Evolutionary conservation across 2,329 filamentous ascomycete species (phyloP).

Genomic region (Mycosphaerella sp.): DNA sequence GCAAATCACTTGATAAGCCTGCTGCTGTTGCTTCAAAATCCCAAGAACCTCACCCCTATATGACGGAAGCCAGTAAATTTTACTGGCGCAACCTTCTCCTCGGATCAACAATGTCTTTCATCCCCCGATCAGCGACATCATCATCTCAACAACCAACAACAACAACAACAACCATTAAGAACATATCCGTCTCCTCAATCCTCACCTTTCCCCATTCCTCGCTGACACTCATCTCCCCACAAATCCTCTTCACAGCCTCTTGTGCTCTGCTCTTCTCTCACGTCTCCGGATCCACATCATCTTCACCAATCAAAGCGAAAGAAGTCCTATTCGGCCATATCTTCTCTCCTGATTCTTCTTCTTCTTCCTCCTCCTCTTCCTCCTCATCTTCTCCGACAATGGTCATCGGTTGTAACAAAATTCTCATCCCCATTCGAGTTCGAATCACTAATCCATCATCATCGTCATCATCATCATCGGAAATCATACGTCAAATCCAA

Average conservation of each 20-base stretch:
- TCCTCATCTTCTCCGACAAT: neutral
- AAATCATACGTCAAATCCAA: neutral
- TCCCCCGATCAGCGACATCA: neutral
- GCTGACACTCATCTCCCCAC: no score
- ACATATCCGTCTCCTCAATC: neutral
- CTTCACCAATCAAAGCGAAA: neutral
- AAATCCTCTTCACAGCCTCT: no score
- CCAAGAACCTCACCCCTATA: neutral
- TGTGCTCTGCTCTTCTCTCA: neutral
- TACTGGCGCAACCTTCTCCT: constrained; percentile 10
- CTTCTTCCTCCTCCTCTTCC: neutral
- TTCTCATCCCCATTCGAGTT: neutral
- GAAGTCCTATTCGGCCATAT: constrained; percentile 8
- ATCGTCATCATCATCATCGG: neutral
- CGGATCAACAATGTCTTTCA: constrained; percentile 3
- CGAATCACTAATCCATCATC: neutral
- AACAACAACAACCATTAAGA: neutral
- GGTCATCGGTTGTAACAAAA: neutral
- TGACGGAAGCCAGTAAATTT: neutral
- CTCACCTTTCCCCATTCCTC: no score
- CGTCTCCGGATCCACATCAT: neutral
- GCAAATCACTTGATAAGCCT: neutral
- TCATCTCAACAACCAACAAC: neutral
- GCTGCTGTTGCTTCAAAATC: neutral
- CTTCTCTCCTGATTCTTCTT: neutral